These are phyloP conservation scores for Kluyveromyces sp. DNA, from an alignment of 1,139 yeast genomes.

Conservation along the genomic window DNA sequence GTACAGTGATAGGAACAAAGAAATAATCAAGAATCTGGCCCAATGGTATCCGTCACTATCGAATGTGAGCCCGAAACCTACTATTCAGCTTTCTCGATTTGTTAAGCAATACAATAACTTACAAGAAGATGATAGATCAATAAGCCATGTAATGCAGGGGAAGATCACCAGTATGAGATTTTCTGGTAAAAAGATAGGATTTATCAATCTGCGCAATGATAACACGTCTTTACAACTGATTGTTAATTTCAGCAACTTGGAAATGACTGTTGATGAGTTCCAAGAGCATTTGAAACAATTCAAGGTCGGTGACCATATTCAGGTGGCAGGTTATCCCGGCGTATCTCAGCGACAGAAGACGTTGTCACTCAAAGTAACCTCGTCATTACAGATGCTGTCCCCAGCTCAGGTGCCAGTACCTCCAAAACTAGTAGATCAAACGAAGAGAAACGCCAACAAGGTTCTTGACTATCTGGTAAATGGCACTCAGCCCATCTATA, in stretches of 20 bases:
- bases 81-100: conserved; percentile 12
- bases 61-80: conserved; percentile 8
- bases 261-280: conserved; percentile 36
- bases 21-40: conserved; percentile 11
- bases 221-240: conserved; percentile 12
- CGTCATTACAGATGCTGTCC: conserved; percentile 46
- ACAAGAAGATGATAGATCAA: conserved; percentile 10
- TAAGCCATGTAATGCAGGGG: conserved; percentile 15
- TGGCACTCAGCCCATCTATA: conserved; percentile 41
- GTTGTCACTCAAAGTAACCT: conserved; percentile 56
- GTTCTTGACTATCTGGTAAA: conserved; percentile 71
- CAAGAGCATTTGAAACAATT: conserved; percentile 40
- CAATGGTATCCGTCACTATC: conserved; percentile 28
- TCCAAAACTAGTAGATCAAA: conserved; percentile 46
- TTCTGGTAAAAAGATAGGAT: conserved; percentile 31
- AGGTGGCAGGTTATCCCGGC: conserved; percentile 64
- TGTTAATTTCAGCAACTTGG: conserved; percentile 9
- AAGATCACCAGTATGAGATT: conserved; percentile 25
- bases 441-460: conserved; percentile 58
- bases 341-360: conserved; percentile 61
- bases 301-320: conserved; percentile 65
- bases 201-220: conserved; percentile 21
- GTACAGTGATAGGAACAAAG: conserved; percentile 16
- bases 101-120: conserved; percentile 10
- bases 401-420: conserved; percentile 75